phyloP scores from a whole-genome alignment of 805 yeast species.

The Saccharomycopsis fodiens region DNA sequence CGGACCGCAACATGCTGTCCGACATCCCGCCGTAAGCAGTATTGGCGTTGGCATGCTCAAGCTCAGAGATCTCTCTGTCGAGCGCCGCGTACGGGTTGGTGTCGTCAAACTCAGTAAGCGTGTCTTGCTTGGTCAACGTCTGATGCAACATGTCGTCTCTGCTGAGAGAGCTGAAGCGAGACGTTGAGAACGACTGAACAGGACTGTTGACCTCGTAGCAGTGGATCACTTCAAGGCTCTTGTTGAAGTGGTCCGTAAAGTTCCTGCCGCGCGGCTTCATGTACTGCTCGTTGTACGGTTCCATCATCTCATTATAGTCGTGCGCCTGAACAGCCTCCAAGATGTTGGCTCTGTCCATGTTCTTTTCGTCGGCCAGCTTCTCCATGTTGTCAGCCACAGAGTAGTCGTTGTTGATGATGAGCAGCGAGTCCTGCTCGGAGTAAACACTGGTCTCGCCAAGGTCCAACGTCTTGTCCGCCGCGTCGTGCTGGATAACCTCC shows the following conservation, averaged over 20 bases:
- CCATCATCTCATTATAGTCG: neutral
- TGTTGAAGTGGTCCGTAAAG: neutral
- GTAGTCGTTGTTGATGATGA: slow-evolving; percentile 16
- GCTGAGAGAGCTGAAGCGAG: neutral
- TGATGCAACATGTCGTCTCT: neutral
- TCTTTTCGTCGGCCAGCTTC: neutral
- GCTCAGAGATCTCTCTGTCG: neutral
- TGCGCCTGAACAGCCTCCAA: neutral
- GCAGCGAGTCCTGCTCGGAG: slow-evolving; percentile 12
- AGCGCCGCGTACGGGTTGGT: neutral
- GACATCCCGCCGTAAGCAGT: neutral
- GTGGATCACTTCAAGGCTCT: slow-evolving; percentile 9
- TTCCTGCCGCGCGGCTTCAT: neutral
- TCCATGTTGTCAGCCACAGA: slow-evolving; percentile 9
- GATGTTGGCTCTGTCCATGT: slow-evolving; percentile 1
- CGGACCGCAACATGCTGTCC: neutral
- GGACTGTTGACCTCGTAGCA: slow-evolving; percentile 12
- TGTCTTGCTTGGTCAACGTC: neutral
- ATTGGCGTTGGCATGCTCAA: too few species aligned
- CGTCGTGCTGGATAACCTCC: neutral
- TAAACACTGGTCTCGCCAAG: slow-evolving; percentile 9
- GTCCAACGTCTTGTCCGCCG: neutral
- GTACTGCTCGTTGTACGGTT: neutral
- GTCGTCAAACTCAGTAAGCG: neutral
- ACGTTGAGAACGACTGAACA: slow-evolving; percentile 1